phyloP scores from a whole-genome alignment of 768 basidiomycete genomes.

The Termitomyces sp. region DNA sequence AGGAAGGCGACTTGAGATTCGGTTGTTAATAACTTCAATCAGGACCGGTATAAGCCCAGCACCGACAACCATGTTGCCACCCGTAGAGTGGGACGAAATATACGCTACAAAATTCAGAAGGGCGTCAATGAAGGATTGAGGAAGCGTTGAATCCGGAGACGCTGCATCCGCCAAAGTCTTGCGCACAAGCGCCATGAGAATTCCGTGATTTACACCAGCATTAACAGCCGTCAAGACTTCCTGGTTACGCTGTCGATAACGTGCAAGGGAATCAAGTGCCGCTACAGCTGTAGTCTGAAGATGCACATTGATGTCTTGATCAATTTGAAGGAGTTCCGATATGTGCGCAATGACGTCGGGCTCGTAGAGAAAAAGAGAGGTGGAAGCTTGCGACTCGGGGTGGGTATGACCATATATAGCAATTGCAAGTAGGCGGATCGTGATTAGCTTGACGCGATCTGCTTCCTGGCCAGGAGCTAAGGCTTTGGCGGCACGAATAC shows the following conservation, averaged over 20 bases:
- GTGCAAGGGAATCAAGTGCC: constrained; percentile 85
- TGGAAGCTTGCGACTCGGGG: constrained; percentile 69
- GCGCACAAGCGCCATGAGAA: constrained; percentile 84
- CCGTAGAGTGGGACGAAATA: constrained; percentile 78
- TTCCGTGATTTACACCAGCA: constrained; percentile 94
- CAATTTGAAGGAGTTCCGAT: constrained; percentile 84
- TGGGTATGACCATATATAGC: constrained; percentile 91
- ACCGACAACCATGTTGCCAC: constrained; percentile 91
- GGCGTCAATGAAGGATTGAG: constrained; percentile 78
- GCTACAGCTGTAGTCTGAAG: constrained; percentile 84
- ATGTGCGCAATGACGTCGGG: constrained; percentile 88
- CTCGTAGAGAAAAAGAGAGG: constrained; percentile 88
- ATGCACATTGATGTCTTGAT: constrained; percentile 59
- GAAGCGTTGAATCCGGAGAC: constrained; percentile 56
- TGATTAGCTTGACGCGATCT: constrained; percentile 75
- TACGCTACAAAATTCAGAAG: constrained; percentile 83
- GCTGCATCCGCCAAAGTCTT: constrained; percentile 73
- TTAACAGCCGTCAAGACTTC: constrained; percentile 91
- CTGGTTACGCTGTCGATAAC: constrained; percentile 76
- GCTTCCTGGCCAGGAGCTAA: constrained; percentile 51
- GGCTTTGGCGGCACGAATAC: constrained; percentile 75
- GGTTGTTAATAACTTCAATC: constrained; percentile 84
- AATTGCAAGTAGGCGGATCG: constrained; percentile 79
- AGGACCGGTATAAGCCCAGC: constrained; percentile 88
- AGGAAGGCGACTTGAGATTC: constrained; percentile 57